Conservation (phyloP, 2,329 filamentous ascomycete genomes). For the Epichloe gansuensis region DNA sequence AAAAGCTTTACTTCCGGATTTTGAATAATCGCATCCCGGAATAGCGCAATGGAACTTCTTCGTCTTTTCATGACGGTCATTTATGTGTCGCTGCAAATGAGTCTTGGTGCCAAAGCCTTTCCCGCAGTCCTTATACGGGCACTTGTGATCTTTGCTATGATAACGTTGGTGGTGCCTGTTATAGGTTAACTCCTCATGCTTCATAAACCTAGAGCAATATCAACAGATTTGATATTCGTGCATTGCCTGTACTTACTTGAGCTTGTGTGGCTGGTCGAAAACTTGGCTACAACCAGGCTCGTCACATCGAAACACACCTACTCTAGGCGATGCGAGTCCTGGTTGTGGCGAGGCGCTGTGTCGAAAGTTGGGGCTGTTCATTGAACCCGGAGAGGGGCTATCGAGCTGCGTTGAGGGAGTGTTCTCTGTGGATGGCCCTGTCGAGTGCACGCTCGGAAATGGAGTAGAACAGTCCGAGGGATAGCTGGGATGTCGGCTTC, state of each 20-base stretch:
- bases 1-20: conserved; percentile 43
- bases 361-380: conserved; percentile 23
- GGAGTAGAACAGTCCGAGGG: conserved; percentile 32
- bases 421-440: conserved; percentile 28
- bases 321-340: conserved; percentile 17
- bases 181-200: not conserved
- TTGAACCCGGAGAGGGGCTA: conserved; percentile 29
- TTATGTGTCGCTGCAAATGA: conserved; percentile 49
- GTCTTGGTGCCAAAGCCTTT: conserved; percentile 51
- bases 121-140: conserved; percentile 38
- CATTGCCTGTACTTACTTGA: conserved; percentile 31
- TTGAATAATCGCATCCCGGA: conserved; percentile 43
- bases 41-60: conserved; percentile 48
- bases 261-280: conserved; percentile 48
- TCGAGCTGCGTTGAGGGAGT: conserved; percentile 36
- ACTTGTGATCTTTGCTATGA: conserved; percentile 47
- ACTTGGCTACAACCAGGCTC: conserved; percentile 26
- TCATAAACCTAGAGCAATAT: not conserved
- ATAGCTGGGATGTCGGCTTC: conserved; percentile 20
- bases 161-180: conserved; percentile 48
- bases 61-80: conserved; percentile 48
- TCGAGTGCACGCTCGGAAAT: conserved; percentile 25
- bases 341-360: conserved; percentile 25
- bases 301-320: conserved; percentile 21
- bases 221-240: conserved; percentile 8